A percentile compares a stretch with the other conserved stretches of the same genome.
Evolutionary conservation across 768 basidiomycete genomes (phyloP).

Genomic region (Sarcodon aspratus): DNA sequence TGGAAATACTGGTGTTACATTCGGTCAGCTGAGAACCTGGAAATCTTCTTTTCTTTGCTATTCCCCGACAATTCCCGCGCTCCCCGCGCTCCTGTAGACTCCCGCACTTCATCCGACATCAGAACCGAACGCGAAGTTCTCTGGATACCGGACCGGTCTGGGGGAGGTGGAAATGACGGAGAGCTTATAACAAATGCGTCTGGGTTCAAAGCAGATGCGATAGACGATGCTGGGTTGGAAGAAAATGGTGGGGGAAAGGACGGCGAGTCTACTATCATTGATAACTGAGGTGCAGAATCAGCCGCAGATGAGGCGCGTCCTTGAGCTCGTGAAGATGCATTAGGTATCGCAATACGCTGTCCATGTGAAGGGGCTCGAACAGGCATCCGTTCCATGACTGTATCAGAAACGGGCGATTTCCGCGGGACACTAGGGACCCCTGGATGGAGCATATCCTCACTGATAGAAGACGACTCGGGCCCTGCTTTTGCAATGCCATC

Average conservation of each 20-base stretch:
- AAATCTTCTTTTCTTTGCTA: conserved; percentile 9
- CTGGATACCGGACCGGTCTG: conserved; percentile 1
- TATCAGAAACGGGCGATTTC: neutral
- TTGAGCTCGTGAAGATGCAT: neutral
- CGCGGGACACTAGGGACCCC: neutral
- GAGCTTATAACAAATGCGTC: conserved; percentile 7
- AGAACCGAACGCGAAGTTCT: conserved; percentile 6
- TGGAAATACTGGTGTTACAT: no score
- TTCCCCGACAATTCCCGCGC: neutral
- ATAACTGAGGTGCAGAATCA: neutral
- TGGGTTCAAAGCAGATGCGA: neutral
- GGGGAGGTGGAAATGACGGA: conserved; percentile 10
- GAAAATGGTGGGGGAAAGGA: neutral
- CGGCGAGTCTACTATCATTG: conserved; percentile 9
- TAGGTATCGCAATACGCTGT: neutral
- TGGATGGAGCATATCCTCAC: neutral
- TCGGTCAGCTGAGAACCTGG: conserved; percentile 8
- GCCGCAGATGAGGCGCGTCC: neutral
- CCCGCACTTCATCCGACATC: conserved; percentile 10
- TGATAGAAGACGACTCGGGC: neutral
- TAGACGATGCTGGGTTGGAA: neutral
- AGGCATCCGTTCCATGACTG: no score
- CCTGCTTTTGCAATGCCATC: neutral
- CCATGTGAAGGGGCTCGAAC: no score
- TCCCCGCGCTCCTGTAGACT: conserved; percentile 4